These are phyloP conservation scores for Penicillium ochrochloron DNA, from an alignment of 495 filamentous ascomycete genomes.

Conservation along the genomic window DNA sequence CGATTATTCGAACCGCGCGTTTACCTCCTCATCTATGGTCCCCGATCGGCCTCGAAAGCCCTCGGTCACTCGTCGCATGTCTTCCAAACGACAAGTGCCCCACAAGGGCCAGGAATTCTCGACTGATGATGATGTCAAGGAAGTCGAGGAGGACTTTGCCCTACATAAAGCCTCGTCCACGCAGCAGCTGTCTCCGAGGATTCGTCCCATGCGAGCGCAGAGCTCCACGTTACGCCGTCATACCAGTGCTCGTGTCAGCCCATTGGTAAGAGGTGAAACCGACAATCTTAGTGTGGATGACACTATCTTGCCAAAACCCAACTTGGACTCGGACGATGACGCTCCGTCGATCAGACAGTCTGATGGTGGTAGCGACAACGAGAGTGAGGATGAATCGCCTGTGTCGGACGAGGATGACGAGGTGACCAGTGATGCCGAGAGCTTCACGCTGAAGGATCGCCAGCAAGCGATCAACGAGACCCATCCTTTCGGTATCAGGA, in stretches of 20 bases:
- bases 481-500: slow-evolving; percentile 96
- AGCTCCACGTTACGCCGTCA: slow-evolving; percentile 76
- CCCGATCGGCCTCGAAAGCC: slow-evolving; percentile 72
- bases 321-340: slow-evolving; percentile 29
- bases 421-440: slow-evolving; percentile 76
- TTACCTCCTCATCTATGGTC: slow-evolving; percentile 59
- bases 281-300: slow-evolving; percentile 55
- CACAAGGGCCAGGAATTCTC: slow-evolving; percentile 89
- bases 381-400: slow-evolving; percentile 26
- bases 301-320: slow-evolving; percentile 39
- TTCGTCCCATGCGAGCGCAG: slow-evolving; percentile 46
- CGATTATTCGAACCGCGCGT: slow-evolving; percentile 35
- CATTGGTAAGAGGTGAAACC: slow-evolving; percentile 63
- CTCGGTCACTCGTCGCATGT: slow-evolving; percentile 68
- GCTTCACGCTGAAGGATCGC: slow-evolving; percentile 81
- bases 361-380: slow-evolving; percentile 28
- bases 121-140: slow-evolving; percentile 85
- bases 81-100: slow-evolving; percentile 73
- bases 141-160: slow-evolving; percentile 68
- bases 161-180: slow-evolving; percentile 39
- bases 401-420: slow-evolving; percentile 51
- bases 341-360: slow-evolving; percentile 33
- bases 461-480: slow-evolving; percentile 99
- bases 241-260: slow-evolving; percentile 58
- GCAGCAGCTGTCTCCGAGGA: slow-evolving; percentile 44